Evolutionary conservation across 2,329 filamentous ascomycete species (phyloP).

Genomic region (Calcarisporium arbuscula): DNA sequence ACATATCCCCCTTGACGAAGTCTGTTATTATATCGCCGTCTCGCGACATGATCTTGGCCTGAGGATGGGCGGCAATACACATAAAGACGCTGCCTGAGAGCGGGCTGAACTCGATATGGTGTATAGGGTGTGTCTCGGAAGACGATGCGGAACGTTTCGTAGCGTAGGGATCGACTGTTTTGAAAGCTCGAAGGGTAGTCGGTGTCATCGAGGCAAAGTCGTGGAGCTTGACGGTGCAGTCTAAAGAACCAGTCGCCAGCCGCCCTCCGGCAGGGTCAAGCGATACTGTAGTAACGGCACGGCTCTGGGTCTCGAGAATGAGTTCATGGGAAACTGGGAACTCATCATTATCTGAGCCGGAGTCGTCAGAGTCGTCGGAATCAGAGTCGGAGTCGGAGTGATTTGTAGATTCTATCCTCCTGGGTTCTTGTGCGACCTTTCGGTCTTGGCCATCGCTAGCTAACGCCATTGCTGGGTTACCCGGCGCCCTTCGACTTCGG

Average conservation of each 20-base stretch:
- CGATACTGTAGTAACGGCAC: slow-evolving; percentile 75
- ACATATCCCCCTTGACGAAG: slow-evolving; percentile 98
- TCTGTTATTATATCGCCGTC: slow-evolving; percentile 83
- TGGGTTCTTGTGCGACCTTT: slow-evolving; percentile 12
- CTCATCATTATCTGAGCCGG: slow-evolving; percentile 76
- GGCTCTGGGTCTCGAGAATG: slow-evolving; percentile 85
- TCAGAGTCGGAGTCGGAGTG: slow-evolving; percentile 28
- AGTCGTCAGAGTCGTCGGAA: slow-evolving; percentile 46
- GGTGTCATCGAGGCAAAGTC: slow-evolving; percentile 96
- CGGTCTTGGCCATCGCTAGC: slow-evolving; percentile 11
- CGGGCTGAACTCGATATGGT: slow-evolving; percentile 82
- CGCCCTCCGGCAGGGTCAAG: slow-evolving; percentile 80
- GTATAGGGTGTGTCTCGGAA: slow-evolving; percentile 80
- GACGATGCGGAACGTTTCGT: slow-evolving; percentile 61
- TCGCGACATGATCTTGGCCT: slow-evolving; percentile 81
- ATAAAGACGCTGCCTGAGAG: slow-evolving; percentile 74
- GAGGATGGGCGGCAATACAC: slow-evolving; percentile 81
- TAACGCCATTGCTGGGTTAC: slow-evolving; percentile 4
- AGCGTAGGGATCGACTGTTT: slow-evolving; percentile 79
- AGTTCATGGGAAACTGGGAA: slow-evolving; percentile 92
- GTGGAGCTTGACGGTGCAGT: slow-evolving; percentile 87
- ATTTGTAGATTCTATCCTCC: slow-evolving; percentile 38
- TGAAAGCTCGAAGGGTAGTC: slow-evolving; percentile 89
- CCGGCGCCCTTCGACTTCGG: slow-evolving; percentile 54
- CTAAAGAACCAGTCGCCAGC: slow-evolving; percentile 82